Percentiles rank a stretch among this genome's conserved stretches.
Conservation (phyloP, 1,284 basidiomycete genomes). For the Heterobasidion occidentale region DNA sequence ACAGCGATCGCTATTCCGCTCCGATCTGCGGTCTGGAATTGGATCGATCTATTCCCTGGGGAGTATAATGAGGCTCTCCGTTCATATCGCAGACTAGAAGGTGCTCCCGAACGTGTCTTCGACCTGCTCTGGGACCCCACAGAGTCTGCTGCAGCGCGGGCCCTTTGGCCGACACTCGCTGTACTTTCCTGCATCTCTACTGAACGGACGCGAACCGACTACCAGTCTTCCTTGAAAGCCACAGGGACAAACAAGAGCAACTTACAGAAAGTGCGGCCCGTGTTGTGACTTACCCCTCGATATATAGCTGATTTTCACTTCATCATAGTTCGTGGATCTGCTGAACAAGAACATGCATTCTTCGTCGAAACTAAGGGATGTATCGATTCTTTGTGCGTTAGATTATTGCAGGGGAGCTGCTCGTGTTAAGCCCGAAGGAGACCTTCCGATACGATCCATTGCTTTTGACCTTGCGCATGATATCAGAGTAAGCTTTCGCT, state of each 20-base stretch:
- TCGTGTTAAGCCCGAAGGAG: constrained; percentile 53
- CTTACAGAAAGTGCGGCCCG: constrained; percentile 19
- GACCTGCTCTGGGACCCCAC: constrained; percentile 63
- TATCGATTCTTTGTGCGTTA: constrained; percentile 68
- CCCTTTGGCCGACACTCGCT: constrained; percentile 78
- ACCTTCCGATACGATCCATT: constrained; percentile 62
- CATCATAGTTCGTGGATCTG: constrained; percentile 42
- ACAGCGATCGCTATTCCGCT: constrained; percentile 68
- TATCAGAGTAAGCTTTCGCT: constrained; percentile 49
- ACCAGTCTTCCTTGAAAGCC: constrained; percentile 28
- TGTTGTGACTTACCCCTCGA: neutral
- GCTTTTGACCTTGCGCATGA: constrained; percentile 74
- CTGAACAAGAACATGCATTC: constrained; percentile 43
- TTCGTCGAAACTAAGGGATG: constrained; percentile 49
- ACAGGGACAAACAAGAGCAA: constrained; percentile 16
- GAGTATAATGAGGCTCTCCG: constrained; percentile 76
- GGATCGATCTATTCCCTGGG: constrained; percentile 77
- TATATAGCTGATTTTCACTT: constrained; percentile 2
- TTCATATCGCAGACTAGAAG: constrained; percentile 61
- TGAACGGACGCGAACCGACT: constrained; percentile 60
- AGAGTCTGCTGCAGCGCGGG: constrained; percentile 42
- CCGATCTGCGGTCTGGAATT: constrained; percentile 84
- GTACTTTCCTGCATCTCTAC: constrained; percentile 73
- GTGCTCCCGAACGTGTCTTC: constrained; percentile 77
- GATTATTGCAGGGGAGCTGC: constrained; percentile 81